Evolutionary conservation across 2,329 filamentous ascomycete genomes (phyloP), one percentile per base, ranked within the genome.

Genomic region (Diaporthe sp.): DNA sequence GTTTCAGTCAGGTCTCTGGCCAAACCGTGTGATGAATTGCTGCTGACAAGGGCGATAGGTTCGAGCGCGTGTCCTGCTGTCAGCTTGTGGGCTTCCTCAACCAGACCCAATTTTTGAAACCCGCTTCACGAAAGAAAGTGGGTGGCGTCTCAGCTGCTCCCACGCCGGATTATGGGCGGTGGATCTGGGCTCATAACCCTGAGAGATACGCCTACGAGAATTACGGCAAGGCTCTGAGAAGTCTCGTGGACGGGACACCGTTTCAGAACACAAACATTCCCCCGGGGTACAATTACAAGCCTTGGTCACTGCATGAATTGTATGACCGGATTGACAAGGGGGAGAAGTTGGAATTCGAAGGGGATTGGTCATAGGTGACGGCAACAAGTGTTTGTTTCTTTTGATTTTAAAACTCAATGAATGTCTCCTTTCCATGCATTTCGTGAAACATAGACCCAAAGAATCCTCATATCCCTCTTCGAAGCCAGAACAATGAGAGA

Each of bases 171-270:
- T 72, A 73, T 33, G 72, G 72, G 2, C 77, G 77, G 22, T 81
- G 78, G 80, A 74, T 80, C 25, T 77, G 74, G 76, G 64, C 68
- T 7, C 80, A 81, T 7, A 77, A 79, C 13, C 73, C 73, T 3
- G 73, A 75, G 35, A 71, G 45, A n/a, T 75, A 73, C n/a, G 70
- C 61, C 15, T 70, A 69, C 38, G 28, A 52, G 4, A 75, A 75
- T 25, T 75, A 69, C 17, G 70, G 70, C 7, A 73, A 73, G 38
- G 73, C 70, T 13, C 30, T 69, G 5, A 47, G 61, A 2, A 58
- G 58, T 19, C 45, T 75, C 5, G 61, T 75, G 10, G 70, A 73
- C 17, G 70, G 55, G 3, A 58, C 70, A 3, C 70, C 45, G 7
- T 71, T 71, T 52, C 28, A 54, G 42, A 71, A 40, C 17, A 61